Evolutionary conservation across 768 basidiomycete genomes (phyloP).

Genomic region (Pulveroboletus sp.): DNA sequence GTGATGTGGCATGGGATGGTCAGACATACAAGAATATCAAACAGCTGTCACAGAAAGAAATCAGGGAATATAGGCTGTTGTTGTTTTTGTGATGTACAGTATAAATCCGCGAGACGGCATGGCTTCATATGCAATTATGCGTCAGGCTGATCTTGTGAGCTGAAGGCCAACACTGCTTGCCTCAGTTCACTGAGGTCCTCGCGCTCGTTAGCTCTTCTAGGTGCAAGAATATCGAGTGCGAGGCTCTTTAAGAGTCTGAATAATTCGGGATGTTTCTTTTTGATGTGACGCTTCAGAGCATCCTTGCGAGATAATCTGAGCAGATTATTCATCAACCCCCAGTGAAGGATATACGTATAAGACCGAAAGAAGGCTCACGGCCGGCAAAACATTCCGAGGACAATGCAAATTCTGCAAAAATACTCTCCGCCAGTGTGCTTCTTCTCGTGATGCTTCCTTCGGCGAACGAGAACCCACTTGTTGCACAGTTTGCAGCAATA

Average conservation of each 20-base stretch:
- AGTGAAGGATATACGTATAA: not conserved
- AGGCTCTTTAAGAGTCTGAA: not conserved
- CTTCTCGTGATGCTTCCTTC: not conserved
- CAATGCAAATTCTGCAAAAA: not conserved
- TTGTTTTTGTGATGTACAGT: not conserved
- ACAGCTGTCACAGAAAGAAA: not conserved
- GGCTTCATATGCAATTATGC: not conserved
- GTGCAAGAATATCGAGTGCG: not conserved
- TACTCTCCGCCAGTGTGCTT: not conserved
- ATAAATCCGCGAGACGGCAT: not conserved
- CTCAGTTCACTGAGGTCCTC: not conserved
- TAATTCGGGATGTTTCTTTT: not conserved
- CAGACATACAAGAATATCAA: no score
- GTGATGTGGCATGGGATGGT: no score
- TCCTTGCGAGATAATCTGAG: constrained; percentile 3
- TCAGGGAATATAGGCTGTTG: not conserved
- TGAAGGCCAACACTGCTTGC: not conserved
- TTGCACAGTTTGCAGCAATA: not conserved
- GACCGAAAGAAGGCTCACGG: not conserved
- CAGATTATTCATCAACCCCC: not conserved
- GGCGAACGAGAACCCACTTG: not conserved
- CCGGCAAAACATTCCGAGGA: not conserved
- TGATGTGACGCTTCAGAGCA: not conserved
- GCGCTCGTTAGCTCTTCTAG: not conserved
- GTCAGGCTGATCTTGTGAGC: not conserved